phyloP scores from a whole-genome alignment of 1,284 basidiomycete species.

The Cerioporus squamosus region DNA sequence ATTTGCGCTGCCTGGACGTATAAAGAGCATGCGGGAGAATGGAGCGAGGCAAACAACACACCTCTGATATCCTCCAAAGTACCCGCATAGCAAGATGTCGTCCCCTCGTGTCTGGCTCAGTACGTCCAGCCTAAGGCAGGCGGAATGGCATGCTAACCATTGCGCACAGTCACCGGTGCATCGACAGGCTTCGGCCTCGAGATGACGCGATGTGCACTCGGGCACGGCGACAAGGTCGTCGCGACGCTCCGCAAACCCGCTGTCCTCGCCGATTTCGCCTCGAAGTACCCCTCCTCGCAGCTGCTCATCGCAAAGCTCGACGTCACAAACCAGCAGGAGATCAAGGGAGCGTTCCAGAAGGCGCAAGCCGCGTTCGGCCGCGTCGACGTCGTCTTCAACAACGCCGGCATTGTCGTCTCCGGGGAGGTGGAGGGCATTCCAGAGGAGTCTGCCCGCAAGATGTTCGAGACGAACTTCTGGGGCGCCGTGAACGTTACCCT shows the following conservation, averaged over 20 bases:
- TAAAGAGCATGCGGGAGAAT: too few species aligned
- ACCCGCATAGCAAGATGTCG: too few species aligned
- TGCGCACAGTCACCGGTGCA: constrained; percentile 33
- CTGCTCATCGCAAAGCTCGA: constrained; percentile 45
- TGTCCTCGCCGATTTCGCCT: constrained; percentile 27
- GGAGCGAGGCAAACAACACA: too few species aligned
- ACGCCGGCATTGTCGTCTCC: constrained; percentile 36
- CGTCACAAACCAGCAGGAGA: constrained; percentile 37
- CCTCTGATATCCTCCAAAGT: too few species aligned
- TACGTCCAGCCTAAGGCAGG: too few species aligned
- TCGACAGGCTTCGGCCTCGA: constrained; percentile 38
- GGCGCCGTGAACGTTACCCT: constrained; percentile 38
- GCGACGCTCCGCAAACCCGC: constrained; percentile 37
- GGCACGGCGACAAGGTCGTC: constrained; percentile 35
- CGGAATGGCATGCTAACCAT: too few species aligned
- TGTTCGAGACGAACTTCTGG: constrained; percentile 46
- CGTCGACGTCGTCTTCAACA: constrained; percentile 49
- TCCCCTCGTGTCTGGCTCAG: too few species aligned
- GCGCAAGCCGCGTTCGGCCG: constrained; percentile 41
- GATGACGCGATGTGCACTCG: constrained; percentile 30
- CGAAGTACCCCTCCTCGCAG: constrained; percentile 18
- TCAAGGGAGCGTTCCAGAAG: constrained; percentile 37
- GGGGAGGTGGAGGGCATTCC: constrained; percentile 36
- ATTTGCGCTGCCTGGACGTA: too few species aligned
- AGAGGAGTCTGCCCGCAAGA: constrained; percentile 31